Percentiles rank a stretch among this genome's conserved stretches.
Evolutionary conservation across 768 basidiomycete species (phyloP).

Genomic region (Holtermanniella nyarrowii): DNA sequence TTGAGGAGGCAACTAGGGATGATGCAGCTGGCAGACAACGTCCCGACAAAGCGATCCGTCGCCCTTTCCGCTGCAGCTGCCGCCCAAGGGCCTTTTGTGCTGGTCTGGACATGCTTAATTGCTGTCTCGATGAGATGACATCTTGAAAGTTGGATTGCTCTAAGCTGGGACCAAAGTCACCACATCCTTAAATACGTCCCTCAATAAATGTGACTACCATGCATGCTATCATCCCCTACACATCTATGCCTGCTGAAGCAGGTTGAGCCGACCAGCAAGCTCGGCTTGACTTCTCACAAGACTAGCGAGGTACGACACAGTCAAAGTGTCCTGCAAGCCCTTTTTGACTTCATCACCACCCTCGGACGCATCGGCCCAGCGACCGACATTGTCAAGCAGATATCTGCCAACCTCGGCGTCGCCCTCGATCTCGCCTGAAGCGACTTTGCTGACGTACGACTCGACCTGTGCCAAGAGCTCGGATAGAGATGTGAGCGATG

Average conservation of each 20-base stretch:
- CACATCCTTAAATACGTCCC: no score
- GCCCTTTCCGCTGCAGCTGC: neutral
- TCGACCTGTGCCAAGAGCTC: slow-evolving; percentile 77
- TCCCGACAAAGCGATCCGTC: no score
- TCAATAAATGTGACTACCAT: no score
- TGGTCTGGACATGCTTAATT: neutral
- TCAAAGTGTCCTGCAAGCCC: slow-evolving; percentile 64
- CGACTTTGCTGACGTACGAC: slow-evolving; percentile 68
- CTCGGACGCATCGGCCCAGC: slow-evolving; percentile 47
- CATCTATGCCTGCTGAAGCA: slow-evolving; percentile 45
- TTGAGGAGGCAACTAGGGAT: no score
- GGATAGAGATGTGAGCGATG: slow-evolving; percentile 60
- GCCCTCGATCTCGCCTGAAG: slow-evolving; percentile 64
- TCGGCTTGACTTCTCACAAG: slow-evolving; percentile 88
- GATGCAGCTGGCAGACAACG: no score
- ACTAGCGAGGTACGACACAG: slow-evolving; percentile 89
- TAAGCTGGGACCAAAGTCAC: no score
- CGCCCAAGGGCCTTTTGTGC: neutral
- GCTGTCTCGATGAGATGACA: no score
- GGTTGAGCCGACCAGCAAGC: slow-evolving; percentile 73
- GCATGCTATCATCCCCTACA: neutral
- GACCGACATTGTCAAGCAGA: slow-evolving; percentile 62
- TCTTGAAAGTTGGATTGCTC: no score
- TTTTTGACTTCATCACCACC: slow-evolving; percentile 27
- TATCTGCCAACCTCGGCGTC: slow-evolving; percentile 82